These are phyloP conservation scores for Epithemia pelagica DNA, from an alignment of 108 stramenopile species.

Conservation along the genomic window DNA sequence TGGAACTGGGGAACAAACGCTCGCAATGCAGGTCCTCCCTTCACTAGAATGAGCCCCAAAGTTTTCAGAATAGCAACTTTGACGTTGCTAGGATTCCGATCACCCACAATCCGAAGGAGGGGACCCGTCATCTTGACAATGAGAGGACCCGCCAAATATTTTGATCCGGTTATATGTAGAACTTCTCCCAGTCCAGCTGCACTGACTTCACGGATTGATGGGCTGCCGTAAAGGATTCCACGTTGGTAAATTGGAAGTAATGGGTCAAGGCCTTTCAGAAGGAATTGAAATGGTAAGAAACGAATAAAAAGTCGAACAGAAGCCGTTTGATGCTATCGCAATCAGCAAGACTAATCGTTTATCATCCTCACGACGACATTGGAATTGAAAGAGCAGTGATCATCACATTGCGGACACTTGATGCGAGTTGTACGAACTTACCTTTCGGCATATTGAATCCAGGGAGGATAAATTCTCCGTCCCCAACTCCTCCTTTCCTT, in stretches of 20 bases:
- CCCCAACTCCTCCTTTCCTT: conserved; percentile 82
- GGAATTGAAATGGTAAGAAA: not conserved
- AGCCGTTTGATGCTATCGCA: not conserved
- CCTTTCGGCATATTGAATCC: conserved; percentile 93
- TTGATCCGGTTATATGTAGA: conserved; percentile 78
- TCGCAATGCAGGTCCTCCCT: conserved; percentile 88
- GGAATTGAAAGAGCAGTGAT: not conserved
- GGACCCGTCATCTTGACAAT: conserved; percentile 97
- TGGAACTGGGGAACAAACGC: conserved; percentile 99
- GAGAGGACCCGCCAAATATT: conserved; percentile 82
- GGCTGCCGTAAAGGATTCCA: conserved; percentile 89
- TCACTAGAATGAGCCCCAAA: conserved; percentile 80
- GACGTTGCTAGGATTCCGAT: conserved; percentile 87
- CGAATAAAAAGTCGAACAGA: not conserved
- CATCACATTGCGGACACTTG: conserved; percentile 18
- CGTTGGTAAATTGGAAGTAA: conserved; percentile 94
- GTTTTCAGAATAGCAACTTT: conserved; percentile 92
- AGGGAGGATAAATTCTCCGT: conserved; percentile 86
- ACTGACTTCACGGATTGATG: conserved; percentile 73
- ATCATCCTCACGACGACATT: not conserved
- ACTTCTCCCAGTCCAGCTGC: conserved; percentile 95
- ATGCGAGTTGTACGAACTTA: conserved; percentile 24
- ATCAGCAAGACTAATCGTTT: conserved; percentile 86
- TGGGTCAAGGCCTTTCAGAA: conserved; percentile 81
- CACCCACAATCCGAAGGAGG: conserved; percentile 96